Base-by-base conservation (phyloP, 805 yeast species). In the Candida manassasensis region DNA sequence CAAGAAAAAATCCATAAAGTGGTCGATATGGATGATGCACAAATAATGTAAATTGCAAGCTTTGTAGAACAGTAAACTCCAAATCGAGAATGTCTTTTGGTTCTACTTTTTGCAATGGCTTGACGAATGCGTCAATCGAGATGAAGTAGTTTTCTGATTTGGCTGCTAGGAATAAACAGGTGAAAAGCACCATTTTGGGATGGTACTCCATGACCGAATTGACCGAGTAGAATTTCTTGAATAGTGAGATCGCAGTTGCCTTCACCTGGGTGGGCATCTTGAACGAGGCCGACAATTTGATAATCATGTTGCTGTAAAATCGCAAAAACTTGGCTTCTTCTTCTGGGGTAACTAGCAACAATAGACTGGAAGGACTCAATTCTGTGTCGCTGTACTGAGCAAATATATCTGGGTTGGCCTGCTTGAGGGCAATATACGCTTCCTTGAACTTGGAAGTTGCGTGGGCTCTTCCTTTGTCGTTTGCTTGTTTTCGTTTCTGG, bases 1-100 rank as follows among this genome's bases (percentile, higher is more conserved):
- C 99, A 31, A 90, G 72, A 58, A 83, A 90, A 55, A 90, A 89
- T 15, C 99, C 99, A 56, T 89, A 93, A n/a, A 93, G 59, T 0
- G 97, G 87, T 42, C 82, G 71, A 58, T 76, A 81, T 2, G 97
- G 94, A 59, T 87, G 96, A 55, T 90, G 97, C 7, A 84, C 90
- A 42, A 81, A 54, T 33, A 93, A 63, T 0, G 95, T 82, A 59
- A 93, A 93, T 40, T 78, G 69, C 48, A 93, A 65, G 7, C 85
- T 71, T 57, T 78, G 85, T 36, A 89, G 61, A 4, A 93, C 71
- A 29, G 70, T 67, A 52, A 87, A 93, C 59, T 93, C 99, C 37
- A 86, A 68, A 41, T 80, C 81, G 36, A 90, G 60, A 21, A 93
- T 79, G 25, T 81, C 77, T 12, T 69, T 69, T 1, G 83, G 79